These are phyloP conservation scores for Primulina eburnea DNA, from an alignment of 257 asterid genomes.

Conservation along the genomic window DNA sequence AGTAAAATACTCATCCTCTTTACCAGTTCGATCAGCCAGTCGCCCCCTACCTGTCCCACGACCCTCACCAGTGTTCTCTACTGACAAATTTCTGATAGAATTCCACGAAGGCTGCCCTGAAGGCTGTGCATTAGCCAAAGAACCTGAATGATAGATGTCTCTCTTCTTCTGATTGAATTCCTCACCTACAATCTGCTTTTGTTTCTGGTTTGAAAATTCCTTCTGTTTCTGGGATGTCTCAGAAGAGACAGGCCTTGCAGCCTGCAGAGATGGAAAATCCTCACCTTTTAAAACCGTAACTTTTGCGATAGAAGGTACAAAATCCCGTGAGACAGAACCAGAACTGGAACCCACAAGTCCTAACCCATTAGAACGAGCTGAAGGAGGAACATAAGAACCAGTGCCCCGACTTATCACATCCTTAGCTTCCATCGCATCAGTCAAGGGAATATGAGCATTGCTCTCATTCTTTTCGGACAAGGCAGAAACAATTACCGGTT, in stretches of 20 bases:
- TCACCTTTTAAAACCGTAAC: conserved; percentile 86
- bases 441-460: conserved; percentile 33
- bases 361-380: conserved; percentile 53
- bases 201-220: conserved; percentile 61
- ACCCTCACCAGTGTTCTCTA: conserved; percentile 43
- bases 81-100: conserved; percentile 34
- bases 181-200: conserved; percentile 44
- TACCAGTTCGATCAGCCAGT: conserved; percentile 34
- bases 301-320: conserved; percentile 46
- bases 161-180: conserved; percentile 46
- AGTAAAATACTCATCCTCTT: conserved; percentile 52
- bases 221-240: conserved; percentile 65
- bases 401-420: conserved; percentile 40
- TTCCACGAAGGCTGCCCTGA: conserved; percentile 41
- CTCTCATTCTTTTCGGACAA: conserved; percentile 45
- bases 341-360: conserved; percentile 36
- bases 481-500: conserved; percentile 45
- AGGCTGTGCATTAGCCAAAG: conserved; percentile 42
- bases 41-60: conserved; percentile 38
- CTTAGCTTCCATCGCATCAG: conserved; percentile 37
- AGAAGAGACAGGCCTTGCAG: conserved; percentile 70
- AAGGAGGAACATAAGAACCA: conserved; percentile 76
- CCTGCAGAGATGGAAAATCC: conserved; percentile 96
- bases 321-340: conserved; percentile 40
- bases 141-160: conserved; percentile 44